Conservation (phyloP, 345 rosid genomes). For the Chamaenerion angustifolium region DNA sequence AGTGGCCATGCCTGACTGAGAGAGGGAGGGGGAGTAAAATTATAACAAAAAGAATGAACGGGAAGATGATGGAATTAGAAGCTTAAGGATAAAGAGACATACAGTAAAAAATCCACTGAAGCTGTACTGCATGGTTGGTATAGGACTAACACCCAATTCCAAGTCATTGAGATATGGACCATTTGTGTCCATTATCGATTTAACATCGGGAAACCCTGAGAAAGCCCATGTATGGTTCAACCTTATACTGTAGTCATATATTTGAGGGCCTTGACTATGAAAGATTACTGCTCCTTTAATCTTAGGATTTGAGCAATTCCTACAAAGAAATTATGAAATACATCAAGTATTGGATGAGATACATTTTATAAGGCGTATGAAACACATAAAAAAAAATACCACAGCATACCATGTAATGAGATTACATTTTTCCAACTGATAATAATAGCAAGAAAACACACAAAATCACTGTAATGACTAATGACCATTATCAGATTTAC, state of each 20-base stretch:
- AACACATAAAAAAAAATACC: too few relatives aligned
- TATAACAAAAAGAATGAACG: background rate
- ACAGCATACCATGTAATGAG: too few relatives aligned
- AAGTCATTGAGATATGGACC: constrained; percentile 85
- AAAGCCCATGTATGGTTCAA: constrained; percentile 99
- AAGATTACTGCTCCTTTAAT: constrained; percentile 82
- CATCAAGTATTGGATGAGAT: too few relatives aligned
- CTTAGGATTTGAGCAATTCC: constrained; percentile 83
- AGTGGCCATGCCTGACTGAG: too few relatives aligned
- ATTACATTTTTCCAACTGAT: too few relatives aligned
- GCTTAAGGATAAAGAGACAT: constrained; percentile 16
- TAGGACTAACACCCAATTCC: constrained; percentile 57
- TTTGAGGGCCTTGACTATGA: constrained; percentile 75
- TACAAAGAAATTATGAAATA: constrained; percentile 11
- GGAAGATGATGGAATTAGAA: background rate
- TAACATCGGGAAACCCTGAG: constrained; percentile 79
- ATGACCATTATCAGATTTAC: too few relatives aligned
- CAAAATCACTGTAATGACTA: too few relatives aligned
- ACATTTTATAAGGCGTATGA: too few relatives aligned
- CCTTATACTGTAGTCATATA: constrained; percentile 88
- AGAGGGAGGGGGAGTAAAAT: too few relatives aligned
- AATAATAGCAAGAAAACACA: too few relatives aligned
- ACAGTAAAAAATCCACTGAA: constrained; percentile 89
- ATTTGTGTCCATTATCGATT: constrained; percentile 80
- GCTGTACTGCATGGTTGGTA: constrained; percentile 94